A percentile compares a stretch with the other conserved stretches of the same genome.
phyloP scores from a whole-genome alignment of 129 eudicot genomes.

The Flaveria trinervia region DNA sequence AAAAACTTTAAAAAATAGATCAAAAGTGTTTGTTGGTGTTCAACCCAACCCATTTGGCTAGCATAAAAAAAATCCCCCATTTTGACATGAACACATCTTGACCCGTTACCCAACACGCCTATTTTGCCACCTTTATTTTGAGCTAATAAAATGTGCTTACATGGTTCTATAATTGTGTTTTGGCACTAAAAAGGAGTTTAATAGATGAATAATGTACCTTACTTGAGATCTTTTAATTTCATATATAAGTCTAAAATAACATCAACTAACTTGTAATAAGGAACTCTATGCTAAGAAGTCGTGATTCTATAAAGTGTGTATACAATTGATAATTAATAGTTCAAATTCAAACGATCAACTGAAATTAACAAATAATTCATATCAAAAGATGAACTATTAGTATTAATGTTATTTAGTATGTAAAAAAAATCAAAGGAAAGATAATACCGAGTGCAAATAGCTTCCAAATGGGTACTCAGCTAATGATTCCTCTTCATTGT shows the following conservation, averaged over 20 bases:
- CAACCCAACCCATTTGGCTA: background rate
- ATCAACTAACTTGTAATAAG: background rate
- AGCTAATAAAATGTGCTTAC: background rate
- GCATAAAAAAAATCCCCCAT: background rate
- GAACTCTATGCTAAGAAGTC: slow-evolving; percentile 2
- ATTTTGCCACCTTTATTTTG: background rate
- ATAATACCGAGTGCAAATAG: slow-evolving; percentile 72
- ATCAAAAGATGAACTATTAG: background rate
- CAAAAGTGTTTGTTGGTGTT: background rate
- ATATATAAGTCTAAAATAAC: background rate
- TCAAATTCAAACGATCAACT: slow-evolving; percentile 10
- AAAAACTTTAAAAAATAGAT: background rate
- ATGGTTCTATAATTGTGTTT: background rate
- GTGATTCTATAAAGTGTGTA: slow-evolving; percentile 7
- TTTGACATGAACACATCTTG: background rate
- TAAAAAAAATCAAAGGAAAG: slow-evolving; percentile 10
- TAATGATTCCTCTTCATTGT: slow-evolving; percentile 81
- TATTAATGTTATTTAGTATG: slow-evolving; percentile 14
- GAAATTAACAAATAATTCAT: slow-evolving; percentile 5
- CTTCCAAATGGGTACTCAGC: slow-evolving; percentile 90
- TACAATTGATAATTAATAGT: background rate
- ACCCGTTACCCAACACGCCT: slow-evolving; percentile 8
- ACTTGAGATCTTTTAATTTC: background rate
- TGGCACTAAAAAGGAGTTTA: background rate
- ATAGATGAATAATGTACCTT: background rate